phyloP scores from a whole-genome alignment of 2,329 filamentous ascomycete species.

The Sphaerulina musiva region DNA sequence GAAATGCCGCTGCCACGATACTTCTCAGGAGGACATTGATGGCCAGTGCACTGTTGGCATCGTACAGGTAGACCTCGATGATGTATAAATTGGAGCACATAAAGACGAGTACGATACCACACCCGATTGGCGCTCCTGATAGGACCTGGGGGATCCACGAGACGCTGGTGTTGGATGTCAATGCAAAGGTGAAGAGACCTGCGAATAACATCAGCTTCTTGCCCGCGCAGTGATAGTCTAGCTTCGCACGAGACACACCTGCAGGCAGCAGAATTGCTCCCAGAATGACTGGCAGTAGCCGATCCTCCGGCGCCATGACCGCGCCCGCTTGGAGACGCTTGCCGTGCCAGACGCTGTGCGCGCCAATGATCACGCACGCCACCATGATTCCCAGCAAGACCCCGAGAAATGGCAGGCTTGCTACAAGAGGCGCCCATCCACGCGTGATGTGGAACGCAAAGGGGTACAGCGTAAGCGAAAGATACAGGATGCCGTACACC shows the following conservation, averaged over 20 bases:
- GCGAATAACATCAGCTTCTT: slow-evolving; percentile 12
- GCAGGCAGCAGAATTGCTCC: slow-evolving; percentile 50
- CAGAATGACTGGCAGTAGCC: slow-evolving; percentile 60
- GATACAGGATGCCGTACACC: slow-evolving; percentile 59
- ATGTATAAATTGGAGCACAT: slow-evolving; percentile 51
- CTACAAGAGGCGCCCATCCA: slow-evolving; percentile 53
- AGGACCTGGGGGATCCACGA: slow-evolving; percentile 52
- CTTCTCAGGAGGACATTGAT: slow-evolving; percentile 41
- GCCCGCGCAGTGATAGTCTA: not conserved
- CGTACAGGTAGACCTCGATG: slow-evolving; percentile 15
- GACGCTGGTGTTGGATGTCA: slow-evolving; percentile 47
- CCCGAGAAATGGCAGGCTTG: slow-evolving; percentile 57
- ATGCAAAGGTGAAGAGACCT: slow-evolving; percentile 55
- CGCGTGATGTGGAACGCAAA: slow-evolving; percentile 58
- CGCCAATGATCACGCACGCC: slow-evolving; percentile 52
- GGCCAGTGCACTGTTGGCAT: slow-evolving; percentile 16
- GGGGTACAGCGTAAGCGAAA: slow-evolving; percentile 55
- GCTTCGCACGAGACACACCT: slow-evolving; percentile 21
- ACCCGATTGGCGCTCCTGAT: slow-evolving; percentile 56
- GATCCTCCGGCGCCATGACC: slow-evolving; percentile 51
- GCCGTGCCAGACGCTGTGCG: slow-evolving; percentile 59
- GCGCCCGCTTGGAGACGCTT: slow-evolving; percentile 46
- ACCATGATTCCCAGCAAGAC: slow-evolving; percentile 55
- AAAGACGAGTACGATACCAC: slow-evolving; percentile 76
- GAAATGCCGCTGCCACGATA: slow-evolving; percentile 45